Conservation (phyloP, 371 early-diverging fungal genomes). For the Mortierella sp. region DNA sequence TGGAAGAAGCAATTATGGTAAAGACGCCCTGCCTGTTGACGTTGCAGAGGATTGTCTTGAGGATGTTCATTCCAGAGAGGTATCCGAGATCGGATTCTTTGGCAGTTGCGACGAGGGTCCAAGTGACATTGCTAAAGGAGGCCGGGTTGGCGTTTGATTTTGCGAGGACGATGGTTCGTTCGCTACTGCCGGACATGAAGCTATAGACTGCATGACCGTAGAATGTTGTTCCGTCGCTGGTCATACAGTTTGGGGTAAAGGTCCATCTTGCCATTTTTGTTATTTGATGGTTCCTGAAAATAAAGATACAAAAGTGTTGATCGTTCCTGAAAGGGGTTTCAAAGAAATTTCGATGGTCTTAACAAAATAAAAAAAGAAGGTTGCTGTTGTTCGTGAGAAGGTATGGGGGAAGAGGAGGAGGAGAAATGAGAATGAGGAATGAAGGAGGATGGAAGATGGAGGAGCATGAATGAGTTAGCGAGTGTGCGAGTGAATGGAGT, state of each 20-base stretch:
- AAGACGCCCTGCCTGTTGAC: conserved; percentile 34
- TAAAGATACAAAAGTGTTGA: too few relatives aligned
- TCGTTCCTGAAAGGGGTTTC: not conserved
- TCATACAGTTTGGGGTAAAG: conserved; percentile 17
- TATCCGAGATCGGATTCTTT: conserved; percentile 15
- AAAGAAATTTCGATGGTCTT: not conserved
- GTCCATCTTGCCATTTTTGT: not conserved
- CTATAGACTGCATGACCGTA: conserved; percentile 15
- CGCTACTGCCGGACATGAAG: not conserved
- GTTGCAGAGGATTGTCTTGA: conserved; percentile 14
- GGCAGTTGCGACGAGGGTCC: conserved; percentile 20
- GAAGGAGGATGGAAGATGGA: not conserved
- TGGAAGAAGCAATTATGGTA: conserved; percentile 15
- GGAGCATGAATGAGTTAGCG: too few relatives aligned
- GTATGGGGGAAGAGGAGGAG: not conserved
- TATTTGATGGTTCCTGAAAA: not conserved
- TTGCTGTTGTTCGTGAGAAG: not conserved
- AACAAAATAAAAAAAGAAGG: not conserved
- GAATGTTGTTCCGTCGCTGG: conserved; percentile 31
- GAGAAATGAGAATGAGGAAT: not conserved
- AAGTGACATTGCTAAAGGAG: conserved; percentile 22
- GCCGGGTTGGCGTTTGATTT: conserved; percentile 28
- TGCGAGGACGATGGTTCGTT: conserved; percentile 19
- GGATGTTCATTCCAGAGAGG: conserved; percentile 14
- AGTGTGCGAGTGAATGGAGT: not conserved